These are phyloP conservation scores for Microcyclospora tardicrescens DNA, from an alignment of 2,329 filamentous ascomycete species.

Conservation along the genomic window DNA sequence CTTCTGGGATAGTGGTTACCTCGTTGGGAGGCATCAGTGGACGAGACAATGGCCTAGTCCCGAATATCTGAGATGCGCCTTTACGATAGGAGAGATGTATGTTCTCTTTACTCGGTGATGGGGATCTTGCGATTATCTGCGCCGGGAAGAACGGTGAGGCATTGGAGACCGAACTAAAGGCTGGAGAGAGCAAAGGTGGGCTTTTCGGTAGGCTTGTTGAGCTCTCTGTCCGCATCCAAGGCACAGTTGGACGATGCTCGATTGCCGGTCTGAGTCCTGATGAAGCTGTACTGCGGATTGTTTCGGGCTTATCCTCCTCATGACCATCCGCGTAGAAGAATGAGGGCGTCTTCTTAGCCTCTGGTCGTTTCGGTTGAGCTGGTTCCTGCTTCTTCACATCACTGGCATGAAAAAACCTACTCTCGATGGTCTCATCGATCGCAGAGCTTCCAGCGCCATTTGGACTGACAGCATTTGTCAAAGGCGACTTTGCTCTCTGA, in stretches of 20 bases:
- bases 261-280: conserved; percentile 12
- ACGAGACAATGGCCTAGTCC: conserved; percentile 14
- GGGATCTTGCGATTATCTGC: conserved; percentile 20
- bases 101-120: conserved; percentile 35
- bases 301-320: conserved; percentile 21
- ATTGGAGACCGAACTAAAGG: conserved; percentile 17
- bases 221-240: conserved; percentile 11
- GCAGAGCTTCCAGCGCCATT: conserved; percentile 14
- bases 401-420: conserved; percentile 88
- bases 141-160: conserved; percentile 21
- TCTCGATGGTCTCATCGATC: conserved; percentile 21
- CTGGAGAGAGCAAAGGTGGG: conserved; percentile 21
- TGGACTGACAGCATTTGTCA: conserved; percentile 24
- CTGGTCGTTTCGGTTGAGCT: conserved; percentile 21
- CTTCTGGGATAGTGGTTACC: no score
- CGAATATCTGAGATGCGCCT: conserved; percentile 36
- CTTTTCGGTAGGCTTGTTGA: conserved; percentile 9
- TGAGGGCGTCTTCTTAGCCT: conserved; percentile 31
- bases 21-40: no score
- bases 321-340: conserved; percentile 43
- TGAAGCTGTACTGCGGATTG: conserved; percentile 23
- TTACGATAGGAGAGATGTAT: conserved; percentile 38
- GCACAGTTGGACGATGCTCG: conserved; percentile 6
- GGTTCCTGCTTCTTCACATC: conserved; percentile 40
- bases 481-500: conserved; percentile 18